Evolutionary conservation across 352 stramenopile species (phyloP), one percentile per base, ranked within the genome.

Genomic region (Phytophthora idaei): DNA sequence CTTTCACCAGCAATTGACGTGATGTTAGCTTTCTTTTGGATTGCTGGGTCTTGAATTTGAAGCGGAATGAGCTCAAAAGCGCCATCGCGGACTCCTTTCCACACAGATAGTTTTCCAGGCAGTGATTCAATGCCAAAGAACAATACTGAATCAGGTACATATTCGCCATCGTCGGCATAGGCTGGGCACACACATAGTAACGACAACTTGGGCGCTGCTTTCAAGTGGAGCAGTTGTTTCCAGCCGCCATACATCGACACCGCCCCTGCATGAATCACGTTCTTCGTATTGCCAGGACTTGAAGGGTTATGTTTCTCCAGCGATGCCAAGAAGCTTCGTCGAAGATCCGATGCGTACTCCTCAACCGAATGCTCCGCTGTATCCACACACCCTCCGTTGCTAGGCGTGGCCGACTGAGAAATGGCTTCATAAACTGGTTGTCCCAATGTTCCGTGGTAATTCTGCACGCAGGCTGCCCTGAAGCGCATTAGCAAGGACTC

Each of bases 241-340:
- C 87, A 95, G 0, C 84, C 87, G 25, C 86, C 87, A 67, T 93
- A 94, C 57, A 89, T 89, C 17, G 80, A 90, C 9, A 95, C 80
- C 1, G 79, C 78, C 0, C 80, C 84, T 39, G 81, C 84, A 34
- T 88, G 76, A 52, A 93, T 73, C 21, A 90, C 65, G 29, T 73
- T 70, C 39, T 81, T 67, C 12, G 67, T 52, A 49, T 58, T 71
- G 41, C 57, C 34, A 53, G 62, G 59, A n/a, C 57, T 68, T 45
- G 61, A 44, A 2, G 50, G 46, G 25, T 77, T 76, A 28, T 77
- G 56, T 31, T 69, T 74, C 9, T 78, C 67, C 42, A 79, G 27
- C 52, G 54, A 81, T 11, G 70, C 64, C 29, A 84, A 48, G 21
- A 90, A 81, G 21, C 45, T 67, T 50, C 56, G 57, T 46, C 59